Conservation (phyloP, 495 filamentous ascomycete genomes). For the Symbiotaphrina buchneri region DNA sequence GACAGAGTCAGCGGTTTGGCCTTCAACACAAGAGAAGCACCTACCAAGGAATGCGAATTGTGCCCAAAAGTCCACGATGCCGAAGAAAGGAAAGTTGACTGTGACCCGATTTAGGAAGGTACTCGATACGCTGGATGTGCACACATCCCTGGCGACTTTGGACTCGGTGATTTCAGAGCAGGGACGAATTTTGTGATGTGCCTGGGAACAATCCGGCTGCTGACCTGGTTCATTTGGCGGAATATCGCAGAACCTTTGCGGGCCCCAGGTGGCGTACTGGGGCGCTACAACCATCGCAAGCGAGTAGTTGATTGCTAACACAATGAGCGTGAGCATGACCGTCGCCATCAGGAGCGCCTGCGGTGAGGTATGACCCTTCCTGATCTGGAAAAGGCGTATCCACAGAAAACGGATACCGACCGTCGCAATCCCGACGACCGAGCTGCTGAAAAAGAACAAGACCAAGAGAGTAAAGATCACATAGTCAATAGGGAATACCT, state of each 20-base stretch:
- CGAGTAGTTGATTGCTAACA: slow-evolving; percentile 75
- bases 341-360: slow-evolving; percentile 85
- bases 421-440: slow-evolving; percentile 61
- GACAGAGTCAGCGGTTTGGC: slow-evolving; percentile 4
- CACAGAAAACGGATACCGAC: slow-evolving; percentile 92
- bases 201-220: slow-evolving; percentile 61
- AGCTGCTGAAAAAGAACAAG: slow-evolving; percentile 66
- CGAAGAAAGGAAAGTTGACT: slow-evolving; percentile 92
- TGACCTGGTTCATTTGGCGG: slow-evolving; percentile 25
- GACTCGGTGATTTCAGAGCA: slow-evolving; percentile 55
- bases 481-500: slow-evolving; percentile 83
- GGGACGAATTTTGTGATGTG: slow-evolving; percentile 43
- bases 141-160: slow-evolving; percentile 43
- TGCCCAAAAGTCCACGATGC: slow-evolving; percentile 82
- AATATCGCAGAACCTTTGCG: slow-evolving; percentile 79
- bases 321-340: slow-evolving; percentile 72
- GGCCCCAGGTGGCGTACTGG: slow-evolving; percentile 84
- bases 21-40: neutral
- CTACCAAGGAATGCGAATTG: slow-evolving; percentile 75
- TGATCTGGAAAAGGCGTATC: slow-evolving; percentile 75
- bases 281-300: slow-evolving; percentile 81
- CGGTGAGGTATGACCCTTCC: slow-evolving; percentile 69
- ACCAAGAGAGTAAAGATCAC: slow-evolving; percentile 63
- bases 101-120: slow-evolving; percentile 87
- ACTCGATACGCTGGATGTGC: slow-evolving; percentile 73